Evolutionary conservation across 192 early-diverging fungal species (phyloP), one percentile per base, ranked within the genome.

Genomic region (Podila epigama): DNA sequence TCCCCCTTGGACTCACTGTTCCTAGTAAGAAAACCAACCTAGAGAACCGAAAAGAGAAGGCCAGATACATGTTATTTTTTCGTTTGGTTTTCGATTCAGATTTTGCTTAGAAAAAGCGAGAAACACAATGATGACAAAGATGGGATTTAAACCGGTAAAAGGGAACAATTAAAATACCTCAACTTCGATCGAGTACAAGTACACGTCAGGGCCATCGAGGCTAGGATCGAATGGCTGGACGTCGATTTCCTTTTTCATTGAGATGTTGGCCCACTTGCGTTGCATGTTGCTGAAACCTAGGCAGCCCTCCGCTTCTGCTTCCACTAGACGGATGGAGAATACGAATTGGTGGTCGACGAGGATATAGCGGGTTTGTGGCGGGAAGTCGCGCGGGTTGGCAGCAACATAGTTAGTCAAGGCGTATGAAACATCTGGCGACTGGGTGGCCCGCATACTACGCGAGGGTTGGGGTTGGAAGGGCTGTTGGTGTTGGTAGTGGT

Each of bases 371-470:
- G 86, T 83, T 25, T 71, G 70, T 13, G 88, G 83, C 36, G 91
- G 81, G 63, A 97, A 92, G 70, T 94, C 92, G 28, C 86, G 72
- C 15, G 88, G 80, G 78, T 83, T 89, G 18, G 95, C 84, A 40
- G 88, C 89, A n/a, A 96, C 82, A 68, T 84, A 85, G 82, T 98
- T 98, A 13, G 90, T 92, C 52, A 90, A 69, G 4, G 86, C 86
- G 27, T 64, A 77, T 8, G 51, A 28, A 16, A 68, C 72, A 22
- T 62, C 39, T 6, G 64, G 28, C 0, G 72, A 60, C 44, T 54
- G 55, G 39, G 35, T 44, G 52, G 72, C 72, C 44, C 60, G 57
- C 72, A 75, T 75, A 16, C 44, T 58, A 29, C 54, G 60, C 5
- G 72, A 67, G n/a, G 72, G 72, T 29, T 75, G 72, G n/a, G 63